These are phyloP conservation scores for Polytrichum formosum DNA, from an alignment of 225 moss, liverwort and hornwort species.

Conservation along the genomic window DNA sequence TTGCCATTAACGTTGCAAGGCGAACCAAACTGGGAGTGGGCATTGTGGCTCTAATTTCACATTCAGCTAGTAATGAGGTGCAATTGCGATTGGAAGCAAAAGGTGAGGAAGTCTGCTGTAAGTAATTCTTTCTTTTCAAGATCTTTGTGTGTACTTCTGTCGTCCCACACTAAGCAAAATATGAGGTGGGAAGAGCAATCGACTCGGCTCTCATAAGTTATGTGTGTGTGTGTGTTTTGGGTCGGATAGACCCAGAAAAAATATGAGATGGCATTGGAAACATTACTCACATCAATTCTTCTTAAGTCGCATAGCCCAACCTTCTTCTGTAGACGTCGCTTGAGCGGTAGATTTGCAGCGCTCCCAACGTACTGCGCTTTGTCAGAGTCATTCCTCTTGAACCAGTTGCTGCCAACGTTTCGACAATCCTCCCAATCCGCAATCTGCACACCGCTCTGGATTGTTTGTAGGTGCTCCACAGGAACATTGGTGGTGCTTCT, in stretches of 20 bases:
- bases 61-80: too few relatives aligned
- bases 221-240: background rate
- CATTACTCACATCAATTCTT: constrained; percentile 28
- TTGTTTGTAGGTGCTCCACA: constrained; percentile 30
- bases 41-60: too few relatives aligned
- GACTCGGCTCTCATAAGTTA: background rate
- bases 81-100: too few relatives aligned
- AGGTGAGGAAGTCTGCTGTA: background rate
- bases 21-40: too few relatives aligned
- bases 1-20: too few relatives aligned
- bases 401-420: constrained; percentile 16
- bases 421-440: constrained; percentile 31
- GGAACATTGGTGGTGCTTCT: constrained; percentile 20
- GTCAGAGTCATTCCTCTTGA: constrained; percentile 35
- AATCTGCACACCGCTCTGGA: constrained; percentile 29
- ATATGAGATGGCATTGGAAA: background rate
- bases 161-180: background rate
- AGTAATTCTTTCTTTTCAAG: background rate
- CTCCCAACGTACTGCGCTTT: constrained; percentile 48
- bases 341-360: constrained; percentile 17
- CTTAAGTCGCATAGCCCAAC: constrained; percentile 33
- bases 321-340: constrained; percentile 15
- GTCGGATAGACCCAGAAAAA: background rate
- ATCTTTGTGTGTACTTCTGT: background rate
- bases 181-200: background rate